phyloP scores from a whole-genome alignment of 352 stramenopile genomes.

The Pythium aphanidermatum region DNA sequence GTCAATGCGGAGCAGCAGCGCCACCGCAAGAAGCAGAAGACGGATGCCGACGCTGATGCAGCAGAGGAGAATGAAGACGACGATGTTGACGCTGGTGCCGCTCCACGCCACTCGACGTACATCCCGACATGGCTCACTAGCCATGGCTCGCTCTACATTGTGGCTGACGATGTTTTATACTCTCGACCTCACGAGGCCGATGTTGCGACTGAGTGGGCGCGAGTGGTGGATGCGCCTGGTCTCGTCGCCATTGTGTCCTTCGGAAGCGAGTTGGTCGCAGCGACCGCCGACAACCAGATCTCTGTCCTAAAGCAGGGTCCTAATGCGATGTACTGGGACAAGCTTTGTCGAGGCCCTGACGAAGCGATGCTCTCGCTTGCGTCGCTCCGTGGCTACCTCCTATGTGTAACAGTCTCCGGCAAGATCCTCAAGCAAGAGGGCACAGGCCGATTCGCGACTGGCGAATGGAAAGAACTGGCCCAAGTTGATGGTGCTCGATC shows the following conservation, averaged over 20 bases:
- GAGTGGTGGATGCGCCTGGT: slow-evolving; percentile 30
- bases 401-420: slow-evolving; percentile 53
- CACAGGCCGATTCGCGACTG: slow-evolving; percentile 49
- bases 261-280: slow-evolving; percentile 58
- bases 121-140: slow-evolving; percentile 74
- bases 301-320: slow-evolving; percentile 40
- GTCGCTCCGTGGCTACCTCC: slow-evolving; percentile 53
- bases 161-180: slow-evolving; percentile 51
- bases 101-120: slow-evolving; percentile 19
- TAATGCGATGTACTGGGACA: slow-evolving; percentile 37
- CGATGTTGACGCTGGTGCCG: not conserved
- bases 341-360: slow-evolving; percentile 38
- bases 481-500: slow-evolving; percentile 29
- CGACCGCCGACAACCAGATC: slow-evolving; percentile 45
- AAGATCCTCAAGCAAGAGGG: slow-evolving; percentile 67
- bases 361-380: slow-evolving; percentile 48
- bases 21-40: slow-evolving; percentile 63
- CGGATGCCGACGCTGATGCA: slow-evolving; percentile 3
- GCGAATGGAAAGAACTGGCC: slow-evolving; percentile 51
- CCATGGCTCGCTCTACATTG: slow-evolving; percentile 65
- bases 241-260: slow-evolving; percentile 71
- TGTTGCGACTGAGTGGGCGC: slow-evolving; percentile 30
- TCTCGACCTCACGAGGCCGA: slow-evolving; percentile 53
- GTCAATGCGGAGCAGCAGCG: slow-evolving; percentile 41
- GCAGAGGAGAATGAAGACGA: slow-evolving; percentile 9